Evolutionary conservation across 2,329 filamentous ascomycete species (phyloP).

Genomic region (Neocatenulostroma microsporum): DNA sequence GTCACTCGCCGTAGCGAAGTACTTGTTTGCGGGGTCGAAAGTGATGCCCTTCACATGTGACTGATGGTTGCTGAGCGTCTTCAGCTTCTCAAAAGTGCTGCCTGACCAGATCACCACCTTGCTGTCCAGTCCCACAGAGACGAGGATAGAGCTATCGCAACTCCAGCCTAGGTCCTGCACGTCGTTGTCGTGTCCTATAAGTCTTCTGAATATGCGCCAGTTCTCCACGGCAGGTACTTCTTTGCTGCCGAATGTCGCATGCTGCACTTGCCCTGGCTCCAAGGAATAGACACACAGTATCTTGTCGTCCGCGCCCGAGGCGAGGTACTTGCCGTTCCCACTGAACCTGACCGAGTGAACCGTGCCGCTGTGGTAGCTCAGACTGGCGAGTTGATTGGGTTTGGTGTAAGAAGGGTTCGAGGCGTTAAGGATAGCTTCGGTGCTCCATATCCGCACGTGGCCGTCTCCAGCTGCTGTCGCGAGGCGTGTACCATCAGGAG

Average conservation of each 20-base stretch:
- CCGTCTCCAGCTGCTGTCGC: constrained; percentile 96
- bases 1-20: constrained; percentile 96
- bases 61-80: constrained; percentile 84
- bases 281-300: constrained; percentile 96
- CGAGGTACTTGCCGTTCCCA: constrained; percentile 86
- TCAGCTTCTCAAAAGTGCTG: constrained; percentile 95
- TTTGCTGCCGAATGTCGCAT: constrained; percentile 74
- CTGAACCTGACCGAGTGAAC: constrained; percentile 98
- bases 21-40: constrained; percentile 97
- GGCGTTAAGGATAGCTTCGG: constrained; percentile 81
- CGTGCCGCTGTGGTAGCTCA: constrained; percentile 96
- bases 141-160: constrained; percentile 85
- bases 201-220: constrained; percentile 87
- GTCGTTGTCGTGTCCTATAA: constrained; percentile 97
- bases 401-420: constrained; percentile 62
- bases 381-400: constrained; percentile 90
- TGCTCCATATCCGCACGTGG: constrained; percentile 96
- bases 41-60: constrained; percentile 98
- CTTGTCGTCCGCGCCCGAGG: constrained; percentile 96
- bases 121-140: constrained; percentile 92
- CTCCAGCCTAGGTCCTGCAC: constrained; percentile 98
- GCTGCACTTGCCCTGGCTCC: constrained; percentile 69
- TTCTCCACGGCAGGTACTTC: constrained; percentile 93
- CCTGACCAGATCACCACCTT: constrained; percentile 99
- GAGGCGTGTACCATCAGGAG: constrained; percentile 82